A percentile compares a stretch with the other conserved stretches of the same genome.
phyloP scores from a whole-genome alignment of 352 stramenopile genomes.

The Phytopythium kandeliae region DNA sequence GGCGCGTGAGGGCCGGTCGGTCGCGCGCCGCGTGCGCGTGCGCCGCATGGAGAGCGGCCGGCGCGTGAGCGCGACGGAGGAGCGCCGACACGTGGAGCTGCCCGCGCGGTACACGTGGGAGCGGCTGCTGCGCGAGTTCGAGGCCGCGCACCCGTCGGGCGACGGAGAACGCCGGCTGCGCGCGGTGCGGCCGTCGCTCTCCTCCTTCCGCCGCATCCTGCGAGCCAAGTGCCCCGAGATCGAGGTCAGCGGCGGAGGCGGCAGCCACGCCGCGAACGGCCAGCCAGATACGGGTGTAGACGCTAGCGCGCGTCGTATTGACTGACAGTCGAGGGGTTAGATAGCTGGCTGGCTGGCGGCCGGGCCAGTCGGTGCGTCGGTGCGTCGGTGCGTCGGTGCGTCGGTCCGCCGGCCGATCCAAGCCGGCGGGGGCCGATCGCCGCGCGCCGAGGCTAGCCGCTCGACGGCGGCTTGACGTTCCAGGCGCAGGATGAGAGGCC shows the following conservation, averaged over 20 bases:
- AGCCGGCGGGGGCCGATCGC: too few species aligned
- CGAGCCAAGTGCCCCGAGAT: conserved; percentile 3
- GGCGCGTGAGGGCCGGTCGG: neutral
- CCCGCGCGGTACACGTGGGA: conserved; percentile 6
- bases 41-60: neutral
- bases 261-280: too few species aligned
- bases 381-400: too few species aligned
- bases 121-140: conserved; percentile 1
- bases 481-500: conserved; percentile 80
- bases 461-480: conserved; percentile 46
- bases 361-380: too few species aligned
- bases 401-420: too few species aligned
- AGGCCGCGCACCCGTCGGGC: neutral
- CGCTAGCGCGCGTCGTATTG: too few species aligned
- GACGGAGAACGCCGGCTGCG: neutral
- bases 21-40: neutral
- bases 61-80: neutral
- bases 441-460: too few species aligned
- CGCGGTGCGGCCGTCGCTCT: conserved; percentile 1
- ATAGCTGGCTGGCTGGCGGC: too few species aligned
- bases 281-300: too few species aligned
- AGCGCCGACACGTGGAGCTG: conserved; percentile 1
- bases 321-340: too few species aligned
- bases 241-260: neutral
- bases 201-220: conserved; percentile 6